Conservation (phyloP, 176 grass and related monocot species). For the Oryza nivara region DNA sequence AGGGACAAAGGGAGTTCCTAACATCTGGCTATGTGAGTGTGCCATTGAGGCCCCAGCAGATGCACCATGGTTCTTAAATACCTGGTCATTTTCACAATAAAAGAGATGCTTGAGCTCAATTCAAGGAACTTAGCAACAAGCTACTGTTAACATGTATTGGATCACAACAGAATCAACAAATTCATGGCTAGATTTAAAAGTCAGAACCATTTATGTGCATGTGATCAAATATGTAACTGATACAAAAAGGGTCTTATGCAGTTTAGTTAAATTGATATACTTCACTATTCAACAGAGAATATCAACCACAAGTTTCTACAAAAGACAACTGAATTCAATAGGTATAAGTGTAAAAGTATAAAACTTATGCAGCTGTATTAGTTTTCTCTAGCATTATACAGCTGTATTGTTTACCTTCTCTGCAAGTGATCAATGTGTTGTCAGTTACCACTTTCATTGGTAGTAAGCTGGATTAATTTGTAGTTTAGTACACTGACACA, state of each 20-base stretch:
- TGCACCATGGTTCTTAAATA: slow-evolving; percentile 95
- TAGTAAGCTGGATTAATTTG: not conserved
- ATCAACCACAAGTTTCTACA: not conserved
- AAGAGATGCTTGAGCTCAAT: not conserved
- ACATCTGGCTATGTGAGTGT: slow-evolving; percentile 95
- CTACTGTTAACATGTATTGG: not conserved
- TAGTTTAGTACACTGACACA: not conserved
- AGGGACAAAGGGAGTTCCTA: slow-evolving; percentile 89
- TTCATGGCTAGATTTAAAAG: not conserved
- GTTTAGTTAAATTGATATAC: not conserved
- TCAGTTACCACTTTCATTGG: not conserved
- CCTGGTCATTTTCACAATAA: slow-evolving; percentile 43
- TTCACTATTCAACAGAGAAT: not conserved
- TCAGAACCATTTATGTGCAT: not conserved
- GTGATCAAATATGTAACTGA: slow-evolving; percentile 2
- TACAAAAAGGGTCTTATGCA: not conserved
- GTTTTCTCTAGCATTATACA: not conserved
- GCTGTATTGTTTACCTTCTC: not conserved
- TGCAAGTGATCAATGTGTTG: not conserved
- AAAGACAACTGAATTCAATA: not conserved
- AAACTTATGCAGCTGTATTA: not conserved
- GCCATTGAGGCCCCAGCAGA: slow-evolving; percentile 93
- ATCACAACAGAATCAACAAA: slow-evolving; percentile 9
- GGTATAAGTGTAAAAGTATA: not conserved
- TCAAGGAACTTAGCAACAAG: not conserved